A percentile compares a stretch with the other conserved stretches of the same genome.
Evolutionary conservation across 106 monocot genomes (phyloP).

Genomic region (Allium cepa): DNA sequence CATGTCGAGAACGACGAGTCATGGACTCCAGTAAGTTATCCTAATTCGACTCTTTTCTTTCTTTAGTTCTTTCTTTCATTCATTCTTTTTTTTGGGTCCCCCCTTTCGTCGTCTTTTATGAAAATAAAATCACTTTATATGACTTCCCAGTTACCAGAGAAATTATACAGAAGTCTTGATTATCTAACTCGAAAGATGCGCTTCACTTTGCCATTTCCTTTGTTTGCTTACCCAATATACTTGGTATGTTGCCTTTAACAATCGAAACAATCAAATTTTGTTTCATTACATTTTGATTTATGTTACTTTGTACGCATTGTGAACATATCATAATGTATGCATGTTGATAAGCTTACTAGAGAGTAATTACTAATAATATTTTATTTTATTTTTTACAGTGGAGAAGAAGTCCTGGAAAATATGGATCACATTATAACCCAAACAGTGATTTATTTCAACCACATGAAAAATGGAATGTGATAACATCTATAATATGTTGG

Average conservation of each 20-base stretch:
- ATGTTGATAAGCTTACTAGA: slow-evolving; percentile 1
- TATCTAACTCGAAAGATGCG: slow-evolving; percentile 22
- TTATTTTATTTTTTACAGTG: slow-evolving; percentile 22
- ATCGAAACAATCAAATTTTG: too few species aligned
- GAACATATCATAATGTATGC: too few species aligned
- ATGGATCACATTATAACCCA: slow-evolving; percentile 66
- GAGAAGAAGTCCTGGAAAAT: slow-evolving; percentile 61
- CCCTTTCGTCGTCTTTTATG: background rate
- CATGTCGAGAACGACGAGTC: slow-evolving; percentile 96
- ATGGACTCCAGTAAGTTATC: slow-evolving; percentile 70
- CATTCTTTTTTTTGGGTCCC: too few species aligned
- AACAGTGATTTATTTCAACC: slow-evolving; percentile 51
- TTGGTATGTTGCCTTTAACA: slow-evolving; percentile 27
- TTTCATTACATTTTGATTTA: too few species aligned
- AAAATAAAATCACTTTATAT: background rate
- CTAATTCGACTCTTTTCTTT: background rate
- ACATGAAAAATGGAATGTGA: slow-evolving; percentile 34
- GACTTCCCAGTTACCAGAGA: slow-evolving; percentile 44
- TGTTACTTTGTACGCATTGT: too few species aligned
- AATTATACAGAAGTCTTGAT: slow-evolving; percentile 40
- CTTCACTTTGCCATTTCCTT: slow-evolving; percentile 53
- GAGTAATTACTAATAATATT: background rate
- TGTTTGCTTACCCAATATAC: slow-evolving; percentile 71
- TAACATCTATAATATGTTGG: slow-evolving; percentile 58
- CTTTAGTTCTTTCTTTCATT: background rate